Evolutionary conservation across 2,329 filamentous ascomycete species (phyloP).

Genomic region (Microdochium bolleyi): DNA sequence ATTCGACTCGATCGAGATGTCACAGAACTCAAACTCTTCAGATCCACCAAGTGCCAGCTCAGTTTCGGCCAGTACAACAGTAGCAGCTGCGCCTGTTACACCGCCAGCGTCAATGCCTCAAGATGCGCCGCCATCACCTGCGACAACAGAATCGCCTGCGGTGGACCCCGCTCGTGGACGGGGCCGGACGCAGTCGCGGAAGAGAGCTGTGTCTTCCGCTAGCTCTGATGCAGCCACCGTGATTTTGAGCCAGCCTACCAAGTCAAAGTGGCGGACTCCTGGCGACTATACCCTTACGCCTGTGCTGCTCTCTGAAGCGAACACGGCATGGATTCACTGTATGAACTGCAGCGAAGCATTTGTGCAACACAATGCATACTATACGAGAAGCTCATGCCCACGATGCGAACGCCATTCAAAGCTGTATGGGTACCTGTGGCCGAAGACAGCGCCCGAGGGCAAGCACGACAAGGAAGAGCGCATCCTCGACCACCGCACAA

Average conservation of each 20-base stretch:
- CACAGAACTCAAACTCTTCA: neutral
- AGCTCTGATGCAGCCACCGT: neutral
- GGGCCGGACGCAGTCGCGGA: neutral
- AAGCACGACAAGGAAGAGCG: conserved; percentile 63
- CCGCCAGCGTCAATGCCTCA: neutral
- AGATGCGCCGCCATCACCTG: neutral
- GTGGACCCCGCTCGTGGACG: neutral
- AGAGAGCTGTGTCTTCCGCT: neutral
- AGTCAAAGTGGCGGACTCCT: conserved; percentile 40
- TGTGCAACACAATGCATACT: conserved; percentile 82
- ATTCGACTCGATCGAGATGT: neutral
- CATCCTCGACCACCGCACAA: conserved; percentile 74
- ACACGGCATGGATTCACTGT: conserved; percentile 82
- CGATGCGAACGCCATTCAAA: conserved; percentile 94
- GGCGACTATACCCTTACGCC: conserved; percentile 81
- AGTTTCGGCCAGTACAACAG: neutral
- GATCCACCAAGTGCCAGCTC: neutral
- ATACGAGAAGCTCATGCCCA: conserved; percentile 77
- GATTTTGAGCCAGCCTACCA: neutral
- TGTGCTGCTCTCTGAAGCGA: conserved; percentile 64
- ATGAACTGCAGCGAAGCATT: conserved; percentile 76
- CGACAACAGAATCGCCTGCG: neutral
- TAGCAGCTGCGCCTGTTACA: neutral
- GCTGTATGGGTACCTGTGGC: conserved; percentile 91
- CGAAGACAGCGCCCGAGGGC: conserved; percentile 81